A percentile compares a stretch with the other conserved stretches of the same genome.
Conservation (phyloP, 2,329 filamentous ascomycete genomes). For the Fusarium sp. region DNA sequence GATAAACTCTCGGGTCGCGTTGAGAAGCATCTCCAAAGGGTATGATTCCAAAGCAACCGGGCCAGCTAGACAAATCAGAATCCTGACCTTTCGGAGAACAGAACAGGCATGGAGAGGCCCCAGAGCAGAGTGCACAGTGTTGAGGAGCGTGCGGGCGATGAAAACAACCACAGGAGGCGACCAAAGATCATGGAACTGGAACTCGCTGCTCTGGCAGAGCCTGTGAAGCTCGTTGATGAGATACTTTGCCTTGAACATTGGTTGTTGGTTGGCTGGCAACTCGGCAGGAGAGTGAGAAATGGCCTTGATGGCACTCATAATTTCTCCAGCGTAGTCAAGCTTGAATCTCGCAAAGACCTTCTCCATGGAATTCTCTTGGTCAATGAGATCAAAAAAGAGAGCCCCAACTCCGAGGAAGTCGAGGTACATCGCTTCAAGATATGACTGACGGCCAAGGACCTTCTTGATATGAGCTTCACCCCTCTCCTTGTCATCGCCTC, state of each 20-base stretch:
- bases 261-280: constrained; percentile 85
- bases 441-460: constrained; percentile 73
- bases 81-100: constrained; percentile 84
- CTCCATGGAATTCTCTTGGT: constrained; percentile 80
- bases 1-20: constrained; percentile 81
- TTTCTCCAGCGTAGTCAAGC: constrained; percentile 70
- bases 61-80: constrained; percentile 83
- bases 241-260: constrained; percentile 83
- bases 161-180: constrained; percentile 78
- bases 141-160: constrained; percentile 80
- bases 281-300: constrained; percentile 72
- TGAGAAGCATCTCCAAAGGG: constrained; percentile 89
- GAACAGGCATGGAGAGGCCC: constrained; percentile 89
- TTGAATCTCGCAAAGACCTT: constrained; percentile 70
- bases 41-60: constrained; percentile 79
- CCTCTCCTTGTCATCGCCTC: constrained; percentile 54
- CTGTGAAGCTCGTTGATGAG: constrained; percentile 80
- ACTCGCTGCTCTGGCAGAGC: constrained; percentile 78
- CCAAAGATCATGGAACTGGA: constrained; percentile 75
- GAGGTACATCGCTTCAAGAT: constrained; percentile 70
- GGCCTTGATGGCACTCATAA: constrained; percentile 74
- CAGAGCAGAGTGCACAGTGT: constrained; percentile 82
- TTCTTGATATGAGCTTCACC: constrained; percentile 76
- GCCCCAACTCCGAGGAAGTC: constrained; percentile 83
- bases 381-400: constrained; percentile 79